Evolutionary conservation across 2,329 filamentous ascomycete species (phyloP), one percentile per base, ranked within the genome.

Genomic region (Amphichorda felina): DNA sequence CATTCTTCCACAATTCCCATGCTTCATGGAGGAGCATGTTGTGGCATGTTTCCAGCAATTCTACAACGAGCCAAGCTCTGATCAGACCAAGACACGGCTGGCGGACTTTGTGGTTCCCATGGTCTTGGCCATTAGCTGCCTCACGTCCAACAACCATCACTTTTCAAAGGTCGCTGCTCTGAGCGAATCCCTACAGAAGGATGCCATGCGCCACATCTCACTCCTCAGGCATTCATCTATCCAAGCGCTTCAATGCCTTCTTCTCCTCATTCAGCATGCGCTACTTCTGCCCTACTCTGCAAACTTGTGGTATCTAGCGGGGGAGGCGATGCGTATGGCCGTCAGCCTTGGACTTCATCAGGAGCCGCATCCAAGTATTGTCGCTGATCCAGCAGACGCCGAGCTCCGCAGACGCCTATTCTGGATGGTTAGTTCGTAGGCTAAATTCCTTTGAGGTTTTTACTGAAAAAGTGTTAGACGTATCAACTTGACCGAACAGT

Each of bases 311-410:
- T 47, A 44, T 19, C 30, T 44, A 30, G 43, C 33, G 4, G 43
- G 44, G 7, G 45, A 47, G 39, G 43, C 44, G 8, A 42, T 46
- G 39, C 40, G 45, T 8, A 46, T 48, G 41, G 44, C 45, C 7
- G 33, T 48, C 21, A 34, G 35, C 21, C 40, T 48, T 8, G 45
- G 45, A 5, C 40, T 48, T 3, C 45, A 46, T 21, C 43, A 48
- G 31, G 45, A 48, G 16, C 38, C 30, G 19, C n/a, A 19, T 7
- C 4, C 28, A 8, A 39, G 38, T 5, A 15, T 21, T 1, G 14
- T 34, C 5, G 25, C 34, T n/a, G 18, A 27, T 15, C 14, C 28
- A 2, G 34, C 19, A 3, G 8, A 36, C 11, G 27, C 13, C 6
- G 39, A 43, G 19, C 22, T 40, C 16, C 36, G 39, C 17, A 36